Conservation (phyloP, 352 stramenopile genomes). For the Saprolegnia parasitica region DNA sequence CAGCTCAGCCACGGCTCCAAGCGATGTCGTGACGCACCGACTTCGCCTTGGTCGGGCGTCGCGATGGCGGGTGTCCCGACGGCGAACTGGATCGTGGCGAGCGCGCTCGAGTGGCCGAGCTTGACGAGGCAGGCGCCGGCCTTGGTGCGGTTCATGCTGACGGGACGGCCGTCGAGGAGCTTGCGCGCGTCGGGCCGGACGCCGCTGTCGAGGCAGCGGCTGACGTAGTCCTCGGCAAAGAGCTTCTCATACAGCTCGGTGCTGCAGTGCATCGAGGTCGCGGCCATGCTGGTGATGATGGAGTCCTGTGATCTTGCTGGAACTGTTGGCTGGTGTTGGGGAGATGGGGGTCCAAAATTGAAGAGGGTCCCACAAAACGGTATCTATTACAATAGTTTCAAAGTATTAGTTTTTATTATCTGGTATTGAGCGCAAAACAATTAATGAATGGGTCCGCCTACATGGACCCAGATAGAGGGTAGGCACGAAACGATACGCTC, state of each 20-base stretch:
- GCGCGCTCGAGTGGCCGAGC: constrained; percentile 62
- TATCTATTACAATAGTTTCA: too few species aligned
- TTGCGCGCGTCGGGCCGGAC: constrained; percentile 58
- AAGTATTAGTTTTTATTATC: too few species aligned
- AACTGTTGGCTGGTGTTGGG: too few species aligned
- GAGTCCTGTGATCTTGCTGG: too few species aligned
- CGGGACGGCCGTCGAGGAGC: constrained; percentile 40
- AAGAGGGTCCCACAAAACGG: too few species aligned
- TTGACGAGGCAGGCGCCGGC: constrained; percentile 72
- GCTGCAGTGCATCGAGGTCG: too few species aligned
- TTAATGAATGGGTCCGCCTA: too few species aligned
- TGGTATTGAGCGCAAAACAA: too few species aligned
- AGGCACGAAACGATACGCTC: too few species aligned
- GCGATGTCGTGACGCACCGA: constrained; percentile 36
- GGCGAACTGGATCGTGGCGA: constrained; percentile 66
- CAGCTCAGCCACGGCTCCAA: neutral
- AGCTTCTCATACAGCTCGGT: constrained; percentile 74
- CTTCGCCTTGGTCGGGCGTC: constrained; percentile 69
- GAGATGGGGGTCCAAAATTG: too few species aligned
- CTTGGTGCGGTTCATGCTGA: constrained; percentile 64
- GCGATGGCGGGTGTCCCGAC: constrained; percentile 63
- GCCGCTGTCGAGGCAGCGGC: constrained; percentile 50
- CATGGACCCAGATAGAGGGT: too few species aligned
- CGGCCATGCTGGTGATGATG: too few species aligned
- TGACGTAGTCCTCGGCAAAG: constrained; percentile 67